A percentile compares a stretch with the other conserved stretches of the same genome.
Conservation (phyloP, 2,329 filamentous ascomycete species). For the Fusarium palustre region DNA sequence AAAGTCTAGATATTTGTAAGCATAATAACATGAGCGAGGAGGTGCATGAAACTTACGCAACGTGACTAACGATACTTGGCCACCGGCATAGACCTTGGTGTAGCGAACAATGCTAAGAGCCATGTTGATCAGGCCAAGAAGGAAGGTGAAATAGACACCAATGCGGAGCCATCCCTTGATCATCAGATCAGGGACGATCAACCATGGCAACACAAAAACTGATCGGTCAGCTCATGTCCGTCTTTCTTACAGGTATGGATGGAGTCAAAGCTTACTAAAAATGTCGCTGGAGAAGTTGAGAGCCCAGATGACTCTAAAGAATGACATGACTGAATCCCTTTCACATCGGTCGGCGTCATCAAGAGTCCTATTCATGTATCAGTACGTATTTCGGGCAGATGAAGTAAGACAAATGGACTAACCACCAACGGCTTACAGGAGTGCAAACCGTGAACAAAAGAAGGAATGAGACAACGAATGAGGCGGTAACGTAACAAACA, state of each 20-base stretch:
- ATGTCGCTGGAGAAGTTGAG: slow-evolving; percentile 31
- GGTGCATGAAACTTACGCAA: neutral
- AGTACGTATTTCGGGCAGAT: fast-evolving
- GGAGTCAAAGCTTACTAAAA: neutral
- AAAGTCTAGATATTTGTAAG: slow-evolving; percentile 1
- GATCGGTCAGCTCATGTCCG: fast-evolving
- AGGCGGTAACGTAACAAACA: neutral
- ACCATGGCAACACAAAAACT: slow-evolving; percentile 29
- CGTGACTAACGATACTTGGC: neutral
- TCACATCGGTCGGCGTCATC: neutral
- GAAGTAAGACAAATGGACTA: neutral
- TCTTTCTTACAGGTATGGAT: fast-evolving
- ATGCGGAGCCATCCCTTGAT: slow-evolving; percentile 10
- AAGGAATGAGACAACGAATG: slow-evolving; percentile 1
- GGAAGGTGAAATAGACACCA: slow-evolving; percentile 23
- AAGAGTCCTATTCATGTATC: neutral
- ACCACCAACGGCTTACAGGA: slow-evolving; percentile 27
- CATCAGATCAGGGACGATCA: slow-evolving; percentile 22
- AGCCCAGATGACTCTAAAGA: slow-evolving; percentile 11
- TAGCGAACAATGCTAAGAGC: slow-evolving; percentile 14
- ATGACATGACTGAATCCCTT: neutral
- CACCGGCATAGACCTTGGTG: neutral
- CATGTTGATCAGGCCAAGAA: slow-evolving; percentile 32
- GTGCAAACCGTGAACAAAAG: slow-evolving; percentile 16
- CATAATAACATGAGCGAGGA: fast-evolving